phyloP scores from a whole-genome alignment of 805 yeast species.

The Candida ficus region DNA sequence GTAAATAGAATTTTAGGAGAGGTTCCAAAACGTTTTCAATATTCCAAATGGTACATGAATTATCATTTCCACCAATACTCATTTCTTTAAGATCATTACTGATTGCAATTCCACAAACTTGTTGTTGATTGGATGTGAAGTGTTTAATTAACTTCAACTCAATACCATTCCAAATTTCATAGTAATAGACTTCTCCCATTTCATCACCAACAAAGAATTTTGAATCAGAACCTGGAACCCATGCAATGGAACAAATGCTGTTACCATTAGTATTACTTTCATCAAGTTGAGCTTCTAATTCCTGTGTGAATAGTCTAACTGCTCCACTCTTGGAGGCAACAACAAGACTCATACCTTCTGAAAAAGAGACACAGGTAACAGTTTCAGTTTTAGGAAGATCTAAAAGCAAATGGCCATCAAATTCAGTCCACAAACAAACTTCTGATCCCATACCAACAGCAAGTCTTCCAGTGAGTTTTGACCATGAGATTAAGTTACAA shows the following conservation, averaged over 20 bases:
- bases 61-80: constrained; percentile 85
- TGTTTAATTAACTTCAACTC: constrained; percentile 22
- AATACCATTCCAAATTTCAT: constrained; percentile 22
- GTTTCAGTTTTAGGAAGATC: constrained; percentile 34
- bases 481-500: constrained; percentile 73
- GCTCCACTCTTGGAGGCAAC: constrained; percentile 58
- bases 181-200: constrained; percentile 48
- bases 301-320: constrained; percentile 41
- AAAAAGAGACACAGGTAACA: constrained; percentile 56
- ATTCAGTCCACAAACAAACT: constrained; percentile 61
- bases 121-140: constrained; percentile 49
- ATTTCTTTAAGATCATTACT: constrained; percentile 48
- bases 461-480: constrained; percentile 40
- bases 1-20: constrained; percentile 40
- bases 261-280: constrained; percentile 25
- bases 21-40: constrained; percentile 40
- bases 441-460: constrained; percentile 62
- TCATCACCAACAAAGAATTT: constrained; percentile 62
- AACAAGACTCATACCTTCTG: constrained; percentile 40
- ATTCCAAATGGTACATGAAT: constrained; percentile 75
- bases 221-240: constrained; percentile 42
- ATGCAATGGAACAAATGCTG: constrained; percentile 51
- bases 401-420: constrained; percentile 40
- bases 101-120: constrained; percentile 63
- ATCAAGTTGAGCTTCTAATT: constrained; percentile 6